Evolutionary conservation across 192 early-diverging fungal species (phyloP).

Genomic region (Coemansia sp.): DNA sequence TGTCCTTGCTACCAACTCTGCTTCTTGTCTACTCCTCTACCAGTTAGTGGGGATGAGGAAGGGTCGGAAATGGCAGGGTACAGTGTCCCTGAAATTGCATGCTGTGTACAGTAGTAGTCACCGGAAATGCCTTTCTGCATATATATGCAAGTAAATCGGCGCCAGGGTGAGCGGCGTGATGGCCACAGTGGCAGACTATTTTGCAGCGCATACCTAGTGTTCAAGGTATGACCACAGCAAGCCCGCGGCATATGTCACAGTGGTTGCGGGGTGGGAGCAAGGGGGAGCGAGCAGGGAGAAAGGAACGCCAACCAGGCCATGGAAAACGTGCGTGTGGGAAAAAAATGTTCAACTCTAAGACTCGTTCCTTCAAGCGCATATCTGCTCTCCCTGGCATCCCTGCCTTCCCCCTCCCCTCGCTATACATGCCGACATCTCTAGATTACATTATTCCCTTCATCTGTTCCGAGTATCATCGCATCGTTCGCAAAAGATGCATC

Average conservation of each 20-base stretch:
- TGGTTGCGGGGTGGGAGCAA: not conserved
- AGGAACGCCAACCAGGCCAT: not conserved
- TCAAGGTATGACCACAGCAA: constrained; percentile 6
- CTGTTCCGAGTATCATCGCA: not conserved
- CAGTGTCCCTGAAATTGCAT: not conserved
- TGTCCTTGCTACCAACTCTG: not conserved
- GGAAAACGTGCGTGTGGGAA: constrained; percentile 13
- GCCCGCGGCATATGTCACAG: not conserved
- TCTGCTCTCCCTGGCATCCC: not conserved
- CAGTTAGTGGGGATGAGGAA: not conserved
- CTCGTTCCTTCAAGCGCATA: not conserved
- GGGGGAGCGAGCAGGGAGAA: not conserved
- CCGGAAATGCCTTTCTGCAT: constrained; percentile 6
- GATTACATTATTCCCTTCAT: not conserved
- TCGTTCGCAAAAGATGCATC: not conserved
- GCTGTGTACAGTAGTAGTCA: not conserved
- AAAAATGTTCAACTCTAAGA: not conserved
- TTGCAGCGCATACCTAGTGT: constrained; percentile 6
- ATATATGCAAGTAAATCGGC: constrained; percentile 9
- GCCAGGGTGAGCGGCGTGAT: constrained; percentile 4
- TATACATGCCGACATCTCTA: not conserved
- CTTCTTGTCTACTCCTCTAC: not conserved
- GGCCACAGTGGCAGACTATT: not conserved
- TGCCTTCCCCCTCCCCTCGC: not conserved
- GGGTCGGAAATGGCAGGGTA: not conserved